A percentile compares a stretch with the other conserved stretches of the same genome.
Conservation (phyloP, 495 filamentous ascomycete species). For the Trichodelitschia bisporula region DNA sequence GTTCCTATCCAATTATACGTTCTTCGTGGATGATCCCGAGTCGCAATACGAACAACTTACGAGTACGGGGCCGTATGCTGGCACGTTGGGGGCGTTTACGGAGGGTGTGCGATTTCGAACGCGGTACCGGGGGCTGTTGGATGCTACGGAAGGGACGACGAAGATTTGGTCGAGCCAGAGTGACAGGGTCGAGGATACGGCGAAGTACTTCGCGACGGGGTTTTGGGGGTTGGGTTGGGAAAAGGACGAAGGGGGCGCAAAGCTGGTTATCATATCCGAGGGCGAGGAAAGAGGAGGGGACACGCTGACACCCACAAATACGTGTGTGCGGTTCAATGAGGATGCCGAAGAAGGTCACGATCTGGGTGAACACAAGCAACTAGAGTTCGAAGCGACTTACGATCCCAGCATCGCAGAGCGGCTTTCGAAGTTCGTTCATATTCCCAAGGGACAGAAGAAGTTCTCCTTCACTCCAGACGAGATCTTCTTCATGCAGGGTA, state of each 20-base stretch:
- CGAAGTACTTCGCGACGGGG: conserved; percentile 28
- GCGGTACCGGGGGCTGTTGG: conserved; percentile 24
- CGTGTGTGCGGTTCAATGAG: conserved; percentile 25
- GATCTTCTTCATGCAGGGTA: conserved; percentile 34
- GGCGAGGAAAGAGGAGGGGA: conserved; percentile 22
- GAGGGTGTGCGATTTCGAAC: conserved; percentile 31
- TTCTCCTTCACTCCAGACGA: conserved; percentile 19
- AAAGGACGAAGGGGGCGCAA: conserved; percentile 7
- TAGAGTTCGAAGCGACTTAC: conserved; percentile 23
- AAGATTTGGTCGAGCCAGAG: conserved; percentile 28
- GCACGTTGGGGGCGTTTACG: conserved; percentile 27
- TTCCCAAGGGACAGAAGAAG: conserved; percentile 13
- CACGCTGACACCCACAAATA: conserved; percentile 33
- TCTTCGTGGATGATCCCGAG: too few relatives aligned
- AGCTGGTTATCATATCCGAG: conserved; percentile 28
- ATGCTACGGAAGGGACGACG: conserved; percentile 5
- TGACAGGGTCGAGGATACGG: conserved; percentile 32
- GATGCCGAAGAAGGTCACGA: conserved; percentile 24
- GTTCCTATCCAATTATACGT: too few relatives aligned
- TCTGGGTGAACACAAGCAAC: conserved; percentile 22
- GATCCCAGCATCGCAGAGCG: conserved; percentile 21
- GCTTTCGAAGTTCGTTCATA: conserved; percentile 15
- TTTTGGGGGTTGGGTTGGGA: conserved; percentile 30
- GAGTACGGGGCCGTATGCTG: conserved; percentile 31
- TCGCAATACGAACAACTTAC: conserved; percentile 27